Evolutionary conservation across 1,284 basidiomycete species (phyloP).

Genomic region (Vanrija humicola): DNA sequence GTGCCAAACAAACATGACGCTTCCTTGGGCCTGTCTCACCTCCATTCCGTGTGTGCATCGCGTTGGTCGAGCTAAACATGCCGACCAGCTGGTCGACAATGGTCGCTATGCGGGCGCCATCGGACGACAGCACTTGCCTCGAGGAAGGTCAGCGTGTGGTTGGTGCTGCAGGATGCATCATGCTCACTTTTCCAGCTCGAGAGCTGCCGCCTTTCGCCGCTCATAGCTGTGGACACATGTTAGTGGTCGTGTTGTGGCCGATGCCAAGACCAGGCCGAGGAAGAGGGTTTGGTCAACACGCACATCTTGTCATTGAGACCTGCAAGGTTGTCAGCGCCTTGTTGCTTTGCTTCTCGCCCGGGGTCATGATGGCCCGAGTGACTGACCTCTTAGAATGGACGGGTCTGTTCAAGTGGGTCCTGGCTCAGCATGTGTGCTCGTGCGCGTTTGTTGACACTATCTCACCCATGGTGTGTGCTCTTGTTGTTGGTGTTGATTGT

Average conservation of each 20-base stretch:
- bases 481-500: neutral
- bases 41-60: constrained; percentile 86
- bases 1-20: neutral
- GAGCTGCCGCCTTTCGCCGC: constrained; percentile 89
- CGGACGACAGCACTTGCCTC: constrained; percentile 78
- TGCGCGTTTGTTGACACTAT: neutral
- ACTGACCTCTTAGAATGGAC: constrained; percentile 39
- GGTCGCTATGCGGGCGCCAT: constrained; percentile 72
- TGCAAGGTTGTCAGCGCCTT: constrained; percentile 7
- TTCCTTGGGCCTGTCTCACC: constrained; percentile 50
- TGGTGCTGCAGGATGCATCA: neutral
- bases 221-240: constrained; percentile 56
- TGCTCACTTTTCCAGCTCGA: constrained; percentile 86
- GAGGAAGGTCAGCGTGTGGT: neutral
- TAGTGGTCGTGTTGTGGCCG: neutral
- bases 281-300: neutral
- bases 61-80: constrained; percentile 80
- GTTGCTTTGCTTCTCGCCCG: neutral
- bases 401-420: constrained; percentile 24
- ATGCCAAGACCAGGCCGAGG: neutral
- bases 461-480: constrained; percentile 9
- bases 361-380: neutral
- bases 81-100: constrained; percentile 94
- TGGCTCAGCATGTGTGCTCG: neutral
- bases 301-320: constrained; percentile 51